Percentiles rank a stretch among this genome's conserved stretches.
phyloP scores from a whole-genome alignment of 1,139 yeast genomes.

The Geotrichum macrosporum region DNA sequence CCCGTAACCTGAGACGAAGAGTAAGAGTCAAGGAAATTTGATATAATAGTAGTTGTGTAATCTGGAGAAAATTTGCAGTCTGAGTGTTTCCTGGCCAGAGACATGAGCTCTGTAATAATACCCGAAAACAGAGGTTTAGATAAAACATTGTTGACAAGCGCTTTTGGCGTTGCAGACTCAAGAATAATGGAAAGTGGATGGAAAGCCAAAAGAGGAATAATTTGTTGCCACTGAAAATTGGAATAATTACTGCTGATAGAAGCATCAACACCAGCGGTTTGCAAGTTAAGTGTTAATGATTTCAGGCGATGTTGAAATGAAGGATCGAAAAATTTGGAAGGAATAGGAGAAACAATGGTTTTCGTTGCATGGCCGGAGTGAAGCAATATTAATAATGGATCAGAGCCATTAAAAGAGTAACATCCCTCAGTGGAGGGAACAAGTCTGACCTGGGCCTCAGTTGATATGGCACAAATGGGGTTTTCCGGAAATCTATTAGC shows the following conservation, averaged over 20 bases:
- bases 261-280: constrained; percentile 21
- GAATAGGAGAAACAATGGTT: constrained; percentile 24
- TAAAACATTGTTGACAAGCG: constrained; percentile 59
- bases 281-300: constrained; percentile 7
- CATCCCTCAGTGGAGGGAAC: constrained; percentile 19
- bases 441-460: constrained; percentile 23
- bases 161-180: constrained; percentile 61
- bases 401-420: constrained; percentile 18
- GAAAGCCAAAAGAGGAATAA: constrained; percentile 71
- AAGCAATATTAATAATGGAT: constrained; percentile 20
- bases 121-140: constrained; percentile 85
- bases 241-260: constrained; percentile 17
- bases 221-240: constrained; percentile 73
- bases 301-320: constrained; percentile 5
- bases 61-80: constrained; percentile 16
- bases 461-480: constrained; percentile 30
- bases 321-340: constrained; percentile 21
- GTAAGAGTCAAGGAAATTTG: constrained; percentile 9
- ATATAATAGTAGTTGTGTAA: constrained; percentile 13
- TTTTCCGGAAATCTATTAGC: constrained; percentile 29
- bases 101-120: constrained; percentile 33
- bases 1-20: neutral
- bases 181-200: constrained; percentile 70
- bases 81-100: constrained; percentile 18
- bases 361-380: constrained; percentile 21